Base-by-base conservation (phyloP, 768 basidiomycete species). In the Naganishia onofrii region DNA sequence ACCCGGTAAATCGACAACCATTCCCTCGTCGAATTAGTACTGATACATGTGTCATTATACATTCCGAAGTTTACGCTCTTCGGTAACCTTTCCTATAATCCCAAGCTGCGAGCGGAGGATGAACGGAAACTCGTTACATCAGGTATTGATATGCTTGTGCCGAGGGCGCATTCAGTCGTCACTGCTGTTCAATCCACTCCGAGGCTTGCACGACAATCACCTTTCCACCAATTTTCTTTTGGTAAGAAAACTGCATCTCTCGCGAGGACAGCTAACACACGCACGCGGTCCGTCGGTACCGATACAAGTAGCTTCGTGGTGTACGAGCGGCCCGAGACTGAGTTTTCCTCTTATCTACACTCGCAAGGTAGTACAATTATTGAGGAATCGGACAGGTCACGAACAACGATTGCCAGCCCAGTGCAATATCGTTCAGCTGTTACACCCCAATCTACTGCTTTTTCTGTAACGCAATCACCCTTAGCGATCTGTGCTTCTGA, bases 261-360 rank as follows among this genome's bases (percentile, higher is more conserved):
- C 9, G 6, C 26, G 9, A 6, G 54, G 15, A 55, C 19, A 31
- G 29, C 54, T 34, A 42, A 13, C 34, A 3, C 38, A 2, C 6
- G 8, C 21, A n/a, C 42, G 23, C 12, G 3, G 3, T 26, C 23
- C 6, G n/a, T 4, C 2, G 26, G 3, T 9, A 46, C 60, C 23
- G 60, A 29, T 3, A 29, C 42, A 3, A 63, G 60, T 26, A 63
- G 60, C 42, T 63, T 63, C 17, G 36, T 63, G 10, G 60, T 44
- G 2, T 44, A 10, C 17, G 60, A 42, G 19, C 38, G 60, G 26
- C 38, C 60, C 26, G 38, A 63, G 23, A 42, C 60, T 38, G 23
- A 26, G 7, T 28, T 55, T 34, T 17, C 21, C 38, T 28, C 38
- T 4, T 26, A 26, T 28, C 60, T 10, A 46, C 23, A 5, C 36